Base-by-base conservation (phyloP, 148 eudicot species). In the Salicornia ramosissima region DNA sequence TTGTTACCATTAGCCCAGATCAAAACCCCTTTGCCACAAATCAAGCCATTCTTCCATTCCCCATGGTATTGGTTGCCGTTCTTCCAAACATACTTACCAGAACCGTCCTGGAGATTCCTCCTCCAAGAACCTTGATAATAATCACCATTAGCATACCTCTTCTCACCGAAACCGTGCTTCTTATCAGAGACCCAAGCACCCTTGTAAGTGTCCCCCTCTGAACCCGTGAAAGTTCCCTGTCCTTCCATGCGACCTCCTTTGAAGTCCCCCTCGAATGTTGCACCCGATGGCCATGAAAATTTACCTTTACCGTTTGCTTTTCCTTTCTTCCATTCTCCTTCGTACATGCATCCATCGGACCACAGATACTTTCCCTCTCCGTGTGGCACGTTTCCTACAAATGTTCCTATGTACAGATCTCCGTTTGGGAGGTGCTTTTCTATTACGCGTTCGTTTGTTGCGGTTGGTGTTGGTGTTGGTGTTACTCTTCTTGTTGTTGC, bases 281-380 rank as follows among this genome's bases (percentile, higher is more conserved):
- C 92, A 0, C 98, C 98, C 0, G 96, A 90, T 0, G 98, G 92
- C 98, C 98, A 93, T 6, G 95, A 88, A 58, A 94, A 90, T 71
- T 81, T 88, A 2, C 98, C 98, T n/a, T 84, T 88, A 0, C 98
- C 98, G 21, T 71, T 73, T n/a, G 95, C 97, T 34, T 87, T 90
- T 0, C 98, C 98, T 47, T 79, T 83, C 71, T 78, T 87, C 98
- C 98, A 94, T 15, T 90, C 89, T 0, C 98, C 98, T 51, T 88
- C 92, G 64, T 94, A 90, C 97, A 94, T 90, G 36, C 98, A 94
- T 64, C 98, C 98, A 66, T 94, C 98, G 0, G 74, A 31, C 98
- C 98, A 94, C 25, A 94, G 58, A 50, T 94, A 94, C 86, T 90
- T 94, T 1, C 98, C 98, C 0, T 68, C 72, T 21, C 97, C 98